Evolutionary conservation across 2,329 filamentous ascomycete genomes (phyloP).

Genomic region (Claviceps maximensis): DNA sequence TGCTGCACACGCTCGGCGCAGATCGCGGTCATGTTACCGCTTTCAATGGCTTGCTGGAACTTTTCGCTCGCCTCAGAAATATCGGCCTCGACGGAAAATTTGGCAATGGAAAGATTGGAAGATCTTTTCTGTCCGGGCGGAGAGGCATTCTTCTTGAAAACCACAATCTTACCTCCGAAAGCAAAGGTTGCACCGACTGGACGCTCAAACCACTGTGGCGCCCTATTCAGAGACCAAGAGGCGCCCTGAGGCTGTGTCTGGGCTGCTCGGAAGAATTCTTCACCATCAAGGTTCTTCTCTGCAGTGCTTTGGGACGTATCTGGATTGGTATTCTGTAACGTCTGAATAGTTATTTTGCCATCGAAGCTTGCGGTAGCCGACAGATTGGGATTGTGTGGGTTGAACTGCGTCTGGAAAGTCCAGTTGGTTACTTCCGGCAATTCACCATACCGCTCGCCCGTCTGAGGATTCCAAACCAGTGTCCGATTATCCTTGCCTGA

Average conservation of each 20-base stretch:
- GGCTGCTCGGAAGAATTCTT: conserved; percentile 92
- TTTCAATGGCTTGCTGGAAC: conserved; percentile 71
- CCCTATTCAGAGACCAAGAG: conserved; percentile 73
- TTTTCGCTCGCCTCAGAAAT: conserved; percentile 74
- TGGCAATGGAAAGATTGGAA: conserved; percentile 72
- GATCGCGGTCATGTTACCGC: conserved; percentile 64
- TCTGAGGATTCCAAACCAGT: conserved; percentile 91
- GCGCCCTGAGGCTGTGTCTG: conserved; percentile 83
- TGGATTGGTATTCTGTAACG: conserved; percentile 83
- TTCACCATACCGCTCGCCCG: conserved; percentile 75
- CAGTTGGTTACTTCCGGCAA: conserved; percentile 98
- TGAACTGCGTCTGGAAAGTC: conserved; percentile 93
- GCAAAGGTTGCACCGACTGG: conserved; percentile 83
- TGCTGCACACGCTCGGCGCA: conserved; percentile 66
- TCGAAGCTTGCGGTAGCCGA: conserved; percentile 95
- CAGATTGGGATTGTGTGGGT: conserved; percentile 82
- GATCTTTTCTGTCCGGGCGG: conserved; percentile 50
- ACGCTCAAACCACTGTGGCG: conserved; percentile 81
- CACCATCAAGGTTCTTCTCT: conserved; percentile 65
- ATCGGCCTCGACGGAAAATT: conserved; percentile 77
- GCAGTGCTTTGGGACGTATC: conserved; percentile 53
- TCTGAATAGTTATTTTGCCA: conserved; percentile 88
- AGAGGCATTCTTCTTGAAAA: conserved; percentile 47
- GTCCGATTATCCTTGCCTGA: conserved; percentile 95
- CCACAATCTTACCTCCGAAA: conserved; percentile 85